Evolutionary conservation across 2,329 filamentous ascomycete species (phyloP).

Genomic region (Dichotomopilus funicola): DNA sequence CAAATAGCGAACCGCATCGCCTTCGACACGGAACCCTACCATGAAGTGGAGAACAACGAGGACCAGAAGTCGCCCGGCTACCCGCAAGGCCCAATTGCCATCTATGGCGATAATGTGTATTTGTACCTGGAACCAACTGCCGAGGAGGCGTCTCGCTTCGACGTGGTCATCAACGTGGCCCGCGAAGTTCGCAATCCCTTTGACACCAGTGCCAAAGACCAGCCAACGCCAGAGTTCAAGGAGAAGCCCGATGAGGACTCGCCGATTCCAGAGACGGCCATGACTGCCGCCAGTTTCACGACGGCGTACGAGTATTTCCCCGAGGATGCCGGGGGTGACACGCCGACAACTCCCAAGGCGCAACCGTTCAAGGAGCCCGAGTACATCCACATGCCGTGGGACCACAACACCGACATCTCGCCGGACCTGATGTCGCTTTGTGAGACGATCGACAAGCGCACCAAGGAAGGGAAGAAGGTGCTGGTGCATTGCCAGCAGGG

Average conservation of each 20-base stretch:
- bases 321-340: slow-evolving; percentile 36
- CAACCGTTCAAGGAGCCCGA: slow-evolving; percentile 54
- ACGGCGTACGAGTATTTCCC: slow-evolving; percentile 55
- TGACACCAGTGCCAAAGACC: slow-evolving; percentile 26
- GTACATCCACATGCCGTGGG: slow-evolving; percentile 83
- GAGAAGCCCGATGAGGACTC: slow-evolving; percentile 35
- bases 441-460: slow-evolving; percentile 66
- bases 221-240: slow-evolving; percentile 25
- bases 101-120: slow-evolving; percentile 71
- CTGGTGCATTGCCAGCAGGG: slow-evolving; percentile 82
- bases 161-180: slow-evolving; percentile 79
- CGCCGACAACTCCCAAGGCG: slow-evolving; percentile 54
- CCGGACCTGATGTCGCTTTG: slow-evolving; percentile 69
- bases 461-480: slow-evolving; percentile 68
- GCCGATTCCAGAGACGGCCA: slow-evolving; percentile 48
- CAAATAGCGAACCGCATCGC: slow-evolving; percentile 56
- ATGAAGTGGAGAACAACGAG: slow-evolving; percentile 65
- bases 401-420: slow-evolving; percentile 81
- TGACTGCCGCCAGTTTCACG: slow-evolving; percentile 50
- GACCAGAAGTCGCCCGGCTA: slow-evolving; percentile 78
- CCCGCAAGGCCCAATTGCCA: slow-evolving; percentile 73
- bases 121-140: slow-evolving; percentile 75
- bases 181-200: slow-evolving; percentile 77
- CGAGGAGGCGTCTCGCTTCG: slow-evolving; percentile 69
- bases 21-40: slow-evolving; percentile 54